Evolutionary conservation across 768 basidiomycete genomes (phyloP).

Genomic region (Heimioporus sp.): DNA sequence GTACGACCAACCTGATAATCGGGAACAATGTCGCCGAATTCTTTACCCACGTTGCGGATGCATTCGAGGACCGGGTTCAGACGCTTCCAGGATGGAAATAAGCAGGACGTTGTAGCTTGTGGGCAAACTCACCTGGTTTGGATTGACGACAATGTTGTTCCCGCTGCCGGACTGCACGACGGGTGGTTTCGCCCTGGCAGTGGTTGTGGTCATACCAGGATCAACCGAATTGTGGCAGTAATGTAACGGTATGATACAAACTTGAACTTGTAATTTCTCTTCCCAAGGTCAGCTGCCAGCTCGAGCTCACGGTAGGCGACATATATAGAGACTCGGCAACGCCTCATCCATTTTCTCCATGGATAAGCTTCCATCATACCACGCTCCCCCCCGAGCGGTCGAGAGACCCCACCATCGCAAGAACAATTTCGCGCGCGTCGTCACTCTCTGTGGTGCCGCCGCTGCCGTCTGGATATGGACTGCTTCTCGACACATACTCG

Average conservation of each 20-base stretch:
- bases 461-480: slow-evolving; percentile 19
- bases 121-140: slow-evolving; percentile 48
- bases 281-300: too few relatives aligned
- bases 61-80: slow-evolving; percentile 87
- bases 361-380: slow-evolving; percentile 28
- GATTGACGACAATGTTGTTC: slow-evolving; percentile 62
- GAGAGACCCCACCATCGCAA: slow-evolving; percentile 11
- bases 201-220: slow-evolving; percentile 2
- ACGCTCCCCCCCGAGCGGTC: slow-evolving; percentile 3
- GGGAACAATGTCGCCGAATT: slow-evolving; percentile 89
- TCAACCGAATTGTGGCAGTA: slow-evolving; percentile 12
- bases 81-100: slow-evolving; percentile 45
- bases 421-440: slow-evolving; percentile 11
- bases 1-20: slow-evolving; percentile 97
- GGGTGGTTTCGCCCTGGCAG: slow-evolving; percentile 38
- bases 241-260: not conserved
- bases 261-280: not conserved
- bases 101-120: not conserved
- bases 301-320: too few relatives aligned
- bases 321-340: not conserved
- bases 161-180: slow-evolving; percentile 64
- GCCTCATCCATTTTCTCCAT: slow-evolving; percentile 7
- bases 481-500: slow-evolving; percentile 12
- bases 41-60: slow-evolving; percentile 87
- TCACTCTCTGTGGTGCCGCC: slow-evolving; percentile 18